These are phyloP conservation scores for Aspergillus hiratsukae DNA, from an alignment of 2,329 filamentous ascomycete genomes.

Conservation along the genomic window DNA sequence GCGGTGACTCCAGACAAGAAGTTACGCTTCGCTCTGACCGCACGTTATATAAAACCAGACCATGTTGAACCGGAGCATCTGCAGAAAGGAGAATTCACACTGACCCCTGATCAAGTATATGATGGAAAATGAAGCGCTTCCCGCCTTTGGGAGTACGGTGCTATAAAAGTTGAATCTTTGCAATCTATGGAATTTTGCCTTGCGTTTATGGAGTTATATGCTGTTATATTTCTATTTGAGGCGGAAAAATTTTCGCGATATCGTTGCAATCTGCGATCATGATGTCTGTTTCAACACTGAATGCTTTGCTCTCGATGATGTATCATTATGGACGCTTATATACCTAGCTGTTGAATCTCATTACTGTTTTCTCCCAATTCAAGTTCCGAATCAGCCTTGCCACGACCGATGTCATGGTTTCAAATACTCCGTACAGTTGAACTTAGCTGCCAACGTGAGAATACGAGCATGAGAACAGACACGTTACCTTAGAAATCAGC, in stretches of 20 bases:
- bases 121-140: conserved; percentile 21
- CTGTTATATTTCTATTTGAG: not conserved
- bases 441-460: no score
- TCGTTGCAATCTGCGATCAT: not conserved
- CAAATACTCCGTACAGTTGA: not conserved
- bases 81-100: conserved; percentile 25
- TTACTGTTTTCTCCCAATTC: not conserved
- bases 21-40: conserved; percentile 34
- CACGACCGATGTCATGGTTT: not conserved
- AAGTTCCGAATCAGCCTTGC: not conserved
- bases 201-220: not conserved
- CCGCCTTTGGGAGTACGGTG: not conserved
- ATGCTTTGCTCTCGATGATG: not conserved
- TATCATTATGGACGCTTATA: not conserved
- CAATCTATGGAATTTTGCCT: not conserved
- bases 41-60: conserved; percentile 29
- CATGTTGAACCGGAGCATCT: conserved; percentile 16
- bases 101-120: conserved; percentile 25
- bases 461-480: no score
- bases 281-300: not conserved
- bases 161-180: not conserved
- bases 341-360: not conserved
- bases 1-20: conserved; percentile 26
- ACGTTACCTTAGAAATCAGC: not conserved
- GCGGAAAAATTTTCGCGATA: not conserved